These are phyloP conservation scores for Pochonia chlamydosporia DNA, from an alignment of 2,329 filamentous ascomycete genomes.

Conservation along the genomic window DNA sequence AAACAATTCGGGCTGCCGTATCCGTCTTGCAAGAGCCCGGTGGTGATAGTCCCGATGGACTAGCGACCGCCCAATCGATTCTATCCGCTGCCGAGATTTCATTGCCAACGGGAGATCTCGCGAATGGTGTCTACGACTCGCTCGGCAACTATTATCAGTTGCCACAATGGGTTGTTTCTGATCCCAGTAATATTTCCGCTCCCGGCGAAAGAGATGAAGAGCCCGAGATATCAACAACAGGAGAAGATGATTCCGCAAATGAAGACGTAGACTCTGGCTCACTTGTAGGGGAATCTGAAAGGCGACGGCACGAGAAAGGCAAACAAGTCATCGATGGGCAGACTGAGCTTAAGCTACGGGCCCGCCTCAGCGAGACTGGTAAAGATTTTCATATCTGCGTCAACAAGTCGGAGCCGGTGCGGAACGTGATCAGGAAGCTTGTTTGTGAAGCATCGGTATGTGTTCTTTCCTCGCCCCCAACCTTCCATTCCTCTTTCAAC, in stretches of 20 bases:
- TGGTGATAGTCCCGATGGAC: slow-evolving; percentile 31
- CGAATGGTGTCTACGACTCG: slow-evolving; percentile 66
- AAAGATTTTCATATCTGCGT: slow-evolving; percentile 57
- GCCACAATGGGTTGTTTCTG: slow-evolving; percentile 61
- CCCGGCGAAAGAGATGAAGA: slow-evolving; percentile 31
- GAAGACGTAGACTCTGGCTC: slow-evolving; percentile 12
- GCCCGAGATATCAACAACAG: slow-evolving; percentile 16
- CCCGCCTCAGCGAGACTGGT: slow-evolving; percentile 60
- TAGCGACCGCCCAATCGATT: slow-evolving; percentile 72
- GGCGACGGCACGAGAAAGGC: slow-evolving; percentile 52
- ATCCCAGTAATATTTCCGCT: slow-evolving; percentile 51
- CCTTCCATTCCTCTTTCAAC: not conserved
- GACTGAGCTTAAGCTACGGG: slow-evolving; percentile 52
- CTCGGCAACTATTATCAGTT: slow-evolving; percentile 65
- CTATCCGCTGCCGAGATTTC: slow-evolving; percentile 73
- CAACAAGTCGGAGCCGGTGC: slow-evolving; percentile 57
- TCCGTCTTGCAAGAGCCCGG: slow-evolving; percentile 60
- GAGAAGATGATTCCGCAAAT: slow-evolving; percentile 26
- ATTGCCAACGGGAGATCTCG: slow-evolving; percentile 65
- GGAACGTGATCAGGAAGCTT: slow-evolving; percentile 58
- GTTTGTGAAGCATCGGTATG: slow-evolving; percentile 14
- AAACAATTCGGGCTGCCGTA: slow-evolving; percentile 61
- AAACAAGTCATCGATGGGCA: slow-evolving; percentile 48
- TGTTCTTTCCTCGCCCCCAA: slow-evolving; percentile 2
- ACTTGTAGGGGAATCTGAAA: slow-evolving; percentile 26